phyloP scores from a whole-genome alignment of 1,284 basidiomycete species.

The Cerioporus squamosus region DNA sequence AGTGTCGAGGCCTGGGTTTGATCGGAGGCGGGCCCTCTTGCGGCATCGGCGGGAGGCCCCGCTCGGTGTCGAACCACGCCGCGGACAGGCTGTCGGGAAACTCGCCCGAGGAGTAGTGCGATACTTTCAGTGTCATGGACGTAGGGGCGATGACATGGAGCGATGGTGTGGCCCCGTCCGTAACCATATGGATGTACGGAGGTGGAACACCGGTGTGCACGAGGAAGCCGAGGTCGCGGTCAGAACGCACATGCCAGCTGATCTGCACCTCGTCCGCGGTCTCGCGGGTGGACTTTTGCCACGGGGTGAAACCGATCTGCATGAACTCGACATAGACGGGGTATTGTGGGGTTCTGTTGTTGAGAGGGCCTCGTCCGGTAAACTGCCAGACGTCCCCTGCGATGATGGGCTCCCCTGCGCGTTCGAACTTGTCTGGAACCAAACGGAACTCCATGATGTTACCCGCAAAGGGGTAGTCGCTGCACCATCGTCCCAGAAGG shows the following conservation, averaged over 20 bases:
- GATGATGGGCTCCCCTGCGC: constrained; percentile 17
- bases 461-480: constrained; percentile 28
- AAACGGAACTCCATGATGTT: constrained; percentile 29
- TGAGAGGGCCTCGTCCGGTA: not conserved
- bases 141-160: constrained; percentile 18
- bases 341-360: constrained; percentile 1
- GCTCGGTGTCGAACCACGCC: constrained; percentile 22
- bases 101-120: constrained; percentile 3
- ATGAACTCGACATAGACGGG: constrained; percentile 23
- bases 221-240: constrained; percentile 12
- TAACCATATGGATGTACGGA: constrained; percentile 14
- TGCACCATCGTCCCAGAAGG: constrained; percentile 29
- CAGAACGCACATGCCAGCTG: constrained; percentile 21
- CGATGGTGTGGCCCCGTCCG: constrained; percentile 14
- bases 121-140: constrained; percentile 6
- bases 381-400: constrained; percentile 30
- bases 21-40: constrained; percentile 15
- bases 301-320: constrained; percentile 21
- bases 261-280: constrained; percentile 16
- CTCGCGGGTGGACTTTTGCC: constrained; percentile 5
- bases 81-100: constrained; percentile 11
- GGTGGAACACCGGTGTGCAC: constrained; percentile 10
- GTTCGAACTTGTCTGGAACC: constrained; percentile 12
- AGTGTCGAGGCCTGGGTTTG: not conserved
- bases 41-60: constrained; percentile 18